Percentiles rank a stretch among this genome's conserved stretches.
phyloP scores from a whole-genome alignment of 2,329 filamentous ascomycete species.

The Zymoseptoria crescenta region DNA sequence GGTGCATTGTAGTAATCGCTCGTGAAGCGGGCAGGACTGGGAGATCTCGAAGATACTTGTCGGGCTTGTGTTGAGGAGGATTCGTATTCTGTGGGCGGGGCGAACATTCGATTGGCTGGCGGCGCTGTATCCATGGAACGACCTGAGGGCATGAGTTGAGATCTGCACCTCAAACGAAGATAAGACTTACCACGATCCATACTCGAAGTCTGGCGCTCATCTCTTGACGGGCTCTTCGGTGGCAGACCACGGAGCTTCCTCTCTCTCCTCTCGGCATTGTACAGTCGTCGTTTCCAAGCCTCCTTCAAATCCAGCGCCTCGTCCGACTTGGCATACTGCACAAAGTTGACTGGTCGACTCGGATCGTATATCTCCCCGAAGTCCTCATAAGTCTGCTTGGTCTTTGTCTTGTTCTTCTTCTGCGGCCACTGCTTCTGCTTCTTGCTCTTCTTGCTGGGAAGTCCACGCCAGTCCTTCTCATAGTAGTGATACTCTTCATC shows the following conservation, averaged over 20 bases:
- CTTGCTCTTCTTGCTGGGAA: constrained; percentile 71
- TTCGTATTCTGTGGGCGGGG: constrained; percentile 15
- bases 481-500: constrained; percentile 59
- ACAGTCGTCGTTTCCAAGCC: constrained; percentile 70
- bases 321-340: constrained; percentile 76
- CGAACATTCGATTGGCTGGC: constrained; percentile 12
- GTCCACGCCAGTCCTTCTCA: constrained; percentile 56
- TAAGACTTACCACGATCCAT: constrained; percentile 5
- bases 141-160: constrained; percentile 8
- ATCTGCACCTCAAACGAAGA: too few species aligned
- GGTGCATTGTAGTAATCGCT: constrained; percentile 2
- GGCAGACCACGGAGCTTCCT: constrained; percentile 35
- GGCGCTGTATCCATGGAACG: constrained; percentile 17
- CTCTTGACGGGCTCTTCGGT: constrained; percentile 40
- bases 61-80: neutral
- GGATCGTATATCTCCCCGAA: constrained; percentile 93
- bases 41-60: neutral
- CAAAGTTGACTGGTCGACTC: constrained; percentile 69
- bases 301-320: constrained; percentile 77
- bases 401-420: constrained; percentile 47
- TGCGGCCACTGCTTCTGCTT: constrained; percentile 27
- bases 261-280: constrained; percentile 56
- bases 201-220: constrained; percentile 29
- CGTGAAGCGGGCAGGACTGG: neutral
- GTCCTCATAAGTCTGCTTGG: constrained; percentile 72